A percentile compares a stretch with the other conserved stretches of the same genome.
Conservation (phyloP, 257 asterid genomes). For the Mitragyna speciosa region DNA sequence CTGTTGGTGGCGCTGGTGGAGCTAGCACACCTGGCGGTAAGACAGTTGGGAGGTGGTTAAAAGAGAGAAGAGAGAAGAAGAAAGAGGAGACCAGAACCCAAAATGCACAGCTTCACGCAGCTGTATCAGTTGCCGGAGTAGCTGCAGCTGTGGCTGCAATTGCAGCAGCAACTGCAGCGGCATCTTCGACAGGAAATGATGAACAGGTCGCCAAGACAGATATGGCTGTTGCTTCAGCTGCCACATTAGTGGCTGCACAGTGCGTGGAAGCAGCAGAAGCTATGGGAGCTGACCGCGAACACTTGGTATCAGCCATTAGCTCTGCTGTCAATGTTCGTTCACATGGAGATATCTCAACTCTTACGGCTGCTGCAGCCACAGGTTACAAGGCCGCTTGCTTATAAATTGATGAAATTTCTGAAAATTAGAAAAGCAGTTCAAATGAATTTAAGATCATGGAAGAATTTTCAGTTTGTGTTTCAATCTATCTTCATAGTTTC, state of each 20-base stretch:
- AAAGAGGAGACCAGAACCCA: constrained; percentile 90
- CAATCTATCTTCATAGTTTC: too few species aligned
- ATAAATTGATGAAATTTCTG: too few species aligned
- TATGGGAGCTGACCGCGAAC: constrained; percentile 95
- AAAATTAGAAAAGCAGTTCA: too few species aligned
- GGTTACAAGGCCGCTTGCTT: constrained; percentile 34
- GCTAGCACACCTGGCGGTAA: constrained; percentile 79
- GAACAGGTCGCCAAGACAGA: constrained; percentile 80
- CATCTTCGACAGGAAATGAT: constrained; percentile 66
- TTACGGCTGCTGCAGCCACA: constrained; percentile 97
- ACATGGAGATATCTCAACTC: constrained; percentile 91
- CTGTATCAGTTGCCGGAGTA: constrained; percentile 87
- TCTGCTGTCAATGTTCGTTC: constrained; percentile 92
- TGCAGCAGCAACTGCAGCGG: constrained; percentile 93
- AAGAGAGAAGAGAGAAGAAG: constrained; percentile 90
- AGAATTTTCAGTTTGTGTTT: too few species aligned
- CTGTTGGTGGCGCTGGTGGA: constrained; percentile 37
- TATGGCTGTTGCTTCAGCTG: constrained; percentile 96
- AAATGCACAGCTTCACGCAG: constrained; percentile 90
- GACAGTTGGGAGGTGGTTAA: constrained; percentile 94
- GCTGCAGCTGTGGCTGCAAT: constrained; percentile 93
- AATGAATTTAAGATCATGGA: too few species aligned
- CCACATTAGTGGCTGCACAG: constrained; percentile 91
- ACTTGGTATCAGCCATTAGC: constrained; percentile 82
- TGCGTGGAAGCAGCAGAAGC: constrained; percentile 96